Conservation (phyloP, 768 basidiomycete genomes). For the Podaxis sp. region DNA sequence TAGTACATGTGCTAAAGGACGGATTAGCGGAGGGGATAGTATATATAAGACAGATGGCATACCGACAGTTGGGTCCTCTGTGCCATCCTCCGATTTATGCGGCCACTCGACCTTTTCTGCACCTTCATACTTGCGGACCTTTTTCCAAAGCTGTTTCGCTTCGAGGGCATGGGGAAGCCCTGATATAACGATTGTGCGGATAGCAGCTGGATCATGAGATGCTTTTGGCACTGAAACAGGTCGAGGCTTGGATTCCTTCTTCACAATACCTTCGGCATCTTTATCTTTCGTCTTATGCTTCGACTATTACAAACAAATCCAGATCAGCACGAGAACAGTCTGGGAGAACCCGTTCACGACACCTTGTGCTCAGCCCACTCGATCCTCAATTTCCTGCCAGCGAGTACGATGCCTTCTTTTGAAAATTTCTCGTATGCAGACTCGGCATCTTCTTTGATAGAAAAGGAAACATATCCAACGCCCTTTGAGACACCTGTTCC, state of each 20-base stretch:
- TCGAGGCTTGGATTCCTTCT: constrained; percentile 37
- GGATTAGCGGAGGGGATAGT: background rate
- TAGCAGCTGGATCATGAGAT: constrained; percentile 71
- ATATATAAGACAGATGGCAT: constrained; percentile 13
- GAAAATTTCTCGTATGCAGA: constrained; percentile 60
- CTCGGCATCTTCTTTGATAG: constrained; percentile 85
- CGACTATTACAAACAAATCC: background rate
- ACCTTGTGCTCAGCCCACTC: constrained; percentile 84
- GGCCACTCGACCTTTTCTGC: constrained; percentile 77
- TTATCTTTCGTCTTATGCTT: constrained; percentile 33
- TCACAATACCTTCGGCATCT: constrained; percentile 23
- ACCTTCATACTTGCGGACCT: constrained; percentile 75
- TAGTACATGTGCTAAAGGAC: constrained; percentile 59
- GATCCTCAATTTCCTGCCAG: constrained; percentile 66
- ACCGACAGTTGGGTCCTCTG: constrained; percentile 48
- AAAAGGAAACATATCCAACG: constrained; percentile 94
- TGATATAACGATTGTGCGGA: constrained; percentile 75
- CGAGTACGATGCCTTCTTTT: constrained; percentile 59
- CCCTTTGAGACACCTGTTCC: constrained; percentile 81
- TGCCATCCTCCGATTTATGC: constrained; percentile 40
- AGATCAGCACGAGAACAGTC: background rate
- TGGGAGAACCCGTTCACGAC: constrained; percentile 12
- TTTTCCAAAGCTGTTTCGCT: constrained; percentile 76
- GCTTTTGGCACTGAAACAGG: constrained; percentile 28
- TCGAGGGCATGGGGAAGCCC: constrained; percentile 64